A percentile compares a stretch with the other conserved stretches of the same genome.
Evolutionary conservation across 768 basidiomycete genomes (phyloP).

Genomic region (Clavulina sp.): DNA sequence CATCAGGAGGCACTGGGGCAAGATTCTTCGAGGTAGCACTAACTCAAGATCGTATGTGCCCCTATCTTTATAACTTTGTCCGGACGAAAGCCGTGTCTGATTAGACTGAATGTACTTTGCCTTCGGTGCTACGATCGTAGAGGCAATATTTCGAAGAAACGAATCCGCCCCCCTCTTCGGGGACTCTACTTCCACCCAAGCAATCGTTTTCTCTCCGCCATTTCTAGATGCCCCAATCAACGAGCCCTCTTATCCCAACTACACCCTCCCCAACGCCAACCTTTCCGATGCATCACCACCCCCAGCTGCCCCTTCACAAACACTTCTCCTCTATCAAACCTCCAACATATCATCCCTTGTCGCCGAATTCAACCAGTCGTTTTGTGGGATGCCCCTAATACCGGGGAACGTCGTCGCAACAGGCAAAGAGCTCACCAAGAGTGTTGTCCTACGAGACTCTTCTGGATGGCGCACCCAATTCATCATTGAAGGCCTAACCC

Average conservation of each 20-base stretch:
- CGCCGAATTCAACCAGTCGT: constrained; percentile 17
- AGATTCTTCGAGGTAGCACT: constrained; percentile 21
- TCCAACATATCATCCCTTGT: constrained; percentile 14
- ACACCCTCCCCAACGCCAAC: constrained; percentile 47
- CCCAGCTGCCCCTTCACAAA: constrained; percentile 24
- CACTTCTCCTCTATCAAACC: constrained; percentile 39
- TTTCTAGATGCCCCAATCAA: constrained; percentile 22
- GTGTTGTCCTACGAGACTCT: constrained; percentile 36
- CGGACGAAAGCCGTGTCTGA: not conserved
- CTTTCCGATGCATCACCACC: constrained; percentile 27
- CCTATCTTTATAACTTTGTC: not conserved
- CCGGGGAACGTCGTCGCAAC: constrained; percentile 19
- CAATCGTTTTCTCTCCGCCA: constrained; percentile 49
- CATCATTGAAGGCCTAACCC: constrained; percentile 37
- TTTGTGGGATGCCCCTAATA: constrained; percentile 32
- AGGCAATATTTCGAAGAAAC: constrained; percentile 30
- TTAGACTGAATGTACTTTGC: not conserved
- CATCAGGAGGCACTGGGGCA: constrained; percentile 45
- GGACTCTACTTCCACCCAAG: constrained; percentile 59
- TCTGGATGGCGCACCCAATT: constrained; percentile 54
- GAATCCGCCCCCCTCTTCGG: constrained; percentile 38
- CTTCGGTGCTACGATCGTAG: too few species aligned
- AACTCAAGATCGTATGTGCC: not conserved
- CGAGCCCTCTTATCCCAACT: constrained; percentile 51
- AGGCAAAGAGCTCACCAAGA: constrained; percentile 20